Evolutionary conservation across 1,284 basidiomycete species (phyloP).

Genomic region (Naganishia sp.): DNA sequence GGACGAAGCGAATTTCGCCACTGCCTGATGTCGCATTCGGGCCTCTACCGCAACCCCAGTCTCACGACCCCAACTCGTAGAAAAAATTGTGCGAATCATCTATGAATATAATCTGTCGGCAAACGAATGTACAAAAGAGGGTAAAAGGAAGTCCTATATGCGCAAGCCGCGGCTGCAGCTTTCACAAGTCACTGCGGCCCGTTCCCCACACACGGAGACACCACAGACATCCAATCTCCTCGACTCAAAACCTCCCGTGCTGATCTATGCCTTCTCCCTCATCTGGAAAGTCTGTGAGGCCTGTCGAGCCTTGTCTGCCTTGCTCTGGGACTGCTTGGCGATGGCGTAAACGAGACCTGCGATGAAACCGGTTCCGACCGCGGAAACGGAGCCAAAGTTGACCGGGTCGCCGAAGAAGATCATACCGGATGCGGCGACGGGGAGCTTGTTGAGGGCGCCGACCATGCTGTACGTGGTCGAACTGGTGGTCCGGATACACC

Average conservation of each 20-base stretch:
- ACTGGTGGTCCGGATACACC: conserved; percentile 94
- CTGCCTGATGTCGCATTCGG: too few relatives aligned
- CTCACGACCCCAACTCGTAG: too few relatives aligned
- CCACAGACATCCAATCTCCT: not conserved
- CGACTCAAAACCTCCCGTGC: not conserved
- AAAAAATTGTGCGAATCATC: not conserved
- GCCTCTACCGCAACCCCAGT: too few relatives aligned
- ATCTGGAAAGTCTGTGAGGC: conserved; percentile 23
- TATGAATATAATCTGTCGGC: conserved; percentile 8
- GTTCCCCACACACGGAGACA: too few relatives aligned
- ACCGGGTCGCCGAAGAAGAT: conserved; percentile 90
- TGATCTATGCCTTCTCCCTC: conserved; percentile 33
- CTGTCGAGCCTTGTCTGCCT: conserved; percentile 54
- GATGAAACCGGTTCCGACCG: conserved; percentile 85
- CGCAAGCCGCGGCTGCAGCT: not conserved
- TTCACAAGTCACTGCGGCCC: too few relatives aligned
- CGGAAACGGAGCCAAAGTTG: conserved; percentile 82
- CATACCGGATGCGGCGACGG: conserved; percentile 94
- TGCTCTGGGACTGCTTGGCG: conserved; percentile 85
- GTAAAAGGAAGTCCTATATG: not conserved
- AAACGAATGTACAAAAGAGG: conserved; percentile 9
- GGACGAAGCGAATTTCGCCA: too few relatives aligned
- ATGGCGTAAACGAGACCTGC: conserved; percentile 87
- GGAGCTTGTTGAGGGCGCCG: conserved; percentile 96
- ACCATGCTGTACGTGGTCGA: conserved; percentile 99